These are phyloP conservation scores for Discostella pseudostelligera DNA, from an alignment of 108 stramenopile genomes.

Conservation along the genomic window DNA sequence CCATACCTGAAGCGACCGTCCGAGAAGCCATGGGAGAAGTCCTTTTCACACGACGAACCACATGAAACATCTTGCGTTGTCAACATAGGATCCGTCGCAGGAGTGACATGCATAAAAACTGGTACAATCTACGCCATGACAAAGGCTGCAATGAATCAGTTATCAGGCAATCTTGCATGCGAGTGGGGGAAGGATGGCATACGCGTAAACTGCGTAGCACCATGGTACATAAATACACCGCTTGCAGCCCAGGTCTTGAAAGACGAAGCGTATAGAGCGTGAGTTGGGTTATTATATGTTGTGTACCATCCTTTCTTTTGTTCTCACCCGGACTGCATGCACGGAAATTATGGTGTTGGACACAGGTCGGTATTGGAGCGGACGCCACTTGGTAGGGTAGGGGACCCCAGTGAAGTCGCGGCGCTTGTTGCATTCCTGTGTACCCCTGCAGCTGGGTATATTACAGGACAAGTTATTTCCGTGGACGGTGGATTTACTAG, in stretches of 20 bases:
- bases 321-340: neutral
- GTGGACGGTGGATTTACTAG: slow-evolving; percentile 92
- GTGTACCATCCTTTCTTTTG: neutral
- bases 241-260: slow-evolving; percentile 79
- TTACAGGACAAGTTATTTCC: slow-evolving; percentile 94
- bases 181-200: slow-evolving; percentile 89
- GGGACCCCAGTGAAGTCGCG: slow-evolving; percentile 83
- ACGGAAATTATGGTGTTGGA: neutral
- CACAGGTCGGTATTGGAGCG: slow-evolving; percentile 59
- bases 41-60: slow-evolving; percentile 10
- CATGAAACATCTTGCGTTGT: slow-evolving; percentile 73
- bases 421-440: slow-evolving; percentile 89
- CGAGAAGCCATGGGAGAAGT: slow-evolving; percentile 10
- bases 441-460: slow-evolving; percentile 84
- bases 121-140: slow-evolving; percentile 81
- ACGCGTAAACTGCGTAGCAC: slow-evolving; percentile 84
- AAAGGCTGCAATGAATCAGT: slow-evolving; percentile 96
- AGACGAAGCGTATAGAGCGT: slow-evolving; percentile 69
- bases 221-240: slow-evolving; percentile 91
- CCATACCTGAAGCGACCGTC: slow-evolving; percentile 58
- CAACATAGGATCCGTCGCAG: slow-evolving; percentile 93
- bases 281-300: slow-evolving; percentile 12
- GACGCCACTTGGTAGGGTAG: slow-evolving; percentile 77
- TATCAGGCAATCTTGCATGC: slow-evolving; percentile 90
- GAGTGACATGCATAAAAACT: slow-evolving; percentile 85